Base-by-base conservation (phyloP, 257 asterid species). In the Nicotiana benthamiana region DNA sequence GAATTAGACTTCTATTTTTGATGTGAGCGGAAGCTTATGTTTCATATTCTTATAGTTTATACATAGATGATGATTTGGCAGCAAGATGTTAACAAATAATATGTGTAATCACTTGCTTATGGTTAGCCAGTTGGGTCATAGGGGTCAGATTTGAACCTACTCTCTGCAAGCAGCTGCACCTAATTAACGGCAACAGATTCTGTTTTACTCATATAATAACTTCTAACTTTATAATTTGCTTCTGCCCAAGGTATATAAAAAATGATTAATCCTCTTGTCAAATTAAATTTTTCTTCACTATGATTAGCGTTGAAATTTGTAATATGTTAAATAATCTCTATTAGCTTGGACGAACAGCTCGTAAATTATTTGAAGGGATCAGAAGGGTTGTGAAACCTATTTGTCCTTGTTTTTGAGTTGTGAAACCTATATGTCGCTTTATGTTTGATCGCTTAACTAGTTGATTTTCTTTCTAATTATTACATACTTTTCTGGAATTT, bases 41-140 rank as follows among this genome's bases (percentile, higher is more conserved):
- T 8, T 61, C 20, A 24, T 61, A 40, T 40, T 40, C n/a, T n/a
- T n/a, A n/a, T n/a, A n/a, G n/a, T 85, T 53, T 32, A 77, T 75
- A 24, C 79, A 68, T 84, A 81, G 88, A 86, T 86, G 87, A 76
- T n/a, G 62, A 56, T 17, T 75, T 78, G 86, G 77, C 70, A 57
- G 15, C 62, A 48, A 56, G 52, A 24, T 85, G 15, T 48, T 40
- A 70, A 80, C 6, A 70, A 28, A 22, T 26, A 57, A 72, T 34
- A 43, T 81, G 59, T 56, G 79, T 68, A 77, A 36, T 52, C 59
- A 16, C 20, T 52, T 52, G n/a, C 59, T 52, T 52, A 15, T 52
- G 6, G 5, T 16, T 52, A 6, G 67, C 57, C 53, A 65, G 83
- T 80, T 64, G 78, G 74, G 59, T 67, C 51, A 68, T 24, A 32